Conservation (phyloP, 2,329 filamentous ascomycete species). For the Orbilia brochopaga region DNA sequence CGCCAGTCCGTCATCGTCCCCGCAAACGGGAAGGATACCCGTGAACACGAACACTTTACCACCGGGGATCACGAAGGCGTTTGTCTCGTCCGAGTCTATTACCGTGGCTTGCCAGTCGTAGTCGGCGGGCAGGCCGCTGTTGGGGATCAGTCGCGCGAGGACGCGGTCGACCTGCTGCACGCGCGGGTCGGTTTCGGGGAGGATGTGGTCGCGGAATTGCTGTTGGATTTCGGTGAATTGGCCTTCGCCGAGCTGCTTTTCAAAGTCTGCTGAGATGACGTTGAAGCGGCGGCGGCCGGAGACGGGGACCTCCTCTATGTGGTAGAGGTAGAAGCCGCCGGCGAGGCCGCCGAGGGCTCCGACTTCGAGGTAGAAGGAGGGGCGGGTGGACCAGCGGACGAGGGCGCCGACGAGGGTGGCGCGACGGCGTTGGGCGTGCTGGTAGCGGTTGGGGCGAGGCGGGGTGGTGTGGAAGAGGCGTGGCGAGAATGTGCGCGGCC, state of each 20-base stretch:
- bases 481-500: neutral
- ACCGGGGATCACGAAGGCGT: slow-evolving; percentile 78
- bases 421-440: slow-evolving; percentile 33
- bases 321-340: slow-evolving; percentile 68
- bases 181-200: slow-evolving; percentile 67
- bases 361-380: slow-evolving; percentile 41
- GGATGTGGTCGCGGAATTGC: slow-evolving; percentile 64
- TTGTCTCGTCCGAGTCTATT: slow-evolving; percentile 70
- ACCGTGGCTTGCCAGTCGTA: slow-evolving; percentile 74
- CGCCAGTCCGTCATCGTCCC: slow-evolving; percentile 72
- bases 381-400: slow-evolving; percentile 38
- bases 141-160: slow-evolving; percentile 70
- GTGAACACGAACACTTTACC: slow-evolving; percentile 81
- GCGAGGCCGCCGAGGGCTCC: slow-evolving; percentile 26
- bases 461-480: slow-evolving; percentile 31
- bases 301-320: slow-evolving; percentile 75
- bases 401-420: slow-evolving; percentile 8
- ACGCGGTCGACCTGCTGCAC: slow-evolving; percentile 67
- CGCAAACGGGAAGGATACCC: slow-evolving; percentile 72
- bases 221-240: slow-evolving; percentile 67
- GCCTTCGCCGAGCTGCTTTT: slow-evolving; percentile 64
- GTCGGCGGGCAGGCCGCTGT: slow-evolving; percentile 66
- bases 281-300: slow-evolving; percentile 77
- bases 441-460: slow-evolving; percentile 15
- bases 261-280: slow-evolving; percentile 65